These are phyloP conservation scores for Cymbopogon citratus DNA, from an alignment of 176 grass and related monocot genomes.

Conservation along the genomic window DNA sequence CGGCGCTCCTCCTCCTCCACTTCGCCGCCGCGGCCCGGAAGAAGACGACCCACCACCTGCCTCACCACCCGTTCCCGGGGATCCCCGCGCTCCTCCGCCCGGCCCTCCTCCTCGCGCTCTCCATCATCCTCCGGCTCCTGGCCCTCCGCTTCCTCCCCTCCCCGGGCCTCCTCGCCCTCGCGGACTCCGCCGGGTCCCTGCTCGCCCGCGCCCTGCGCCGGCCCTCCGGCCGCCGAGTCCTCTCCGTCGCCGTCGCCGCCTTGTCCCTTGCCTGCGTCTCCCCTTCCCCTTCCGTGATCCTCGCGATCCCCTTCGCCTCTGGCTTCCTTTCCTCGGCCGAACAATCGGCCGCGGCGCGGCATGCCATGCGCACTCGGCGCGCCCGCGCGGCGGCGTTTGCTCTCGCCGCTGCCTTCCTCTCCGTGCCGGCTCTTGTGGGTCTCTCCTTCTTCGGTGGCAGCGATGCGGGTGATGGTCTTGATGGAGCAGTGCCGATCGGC, in stretches of 20 bases:
- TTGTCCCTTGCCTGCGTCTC: slow-evolving; percentile 38
- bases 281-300: slow-evolving; percentile 29
- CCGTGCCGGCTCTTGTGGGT: slow-evolving; percentile 45
- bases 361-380: slow-evolving; percentile 41
- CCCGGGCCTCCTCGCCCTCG: slow-evolving; percentile 59
- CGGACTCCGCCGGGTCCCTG: slow-evolving; percentile 63
- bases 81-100: slow-evolving; percentile 34
- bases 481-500: slow-evolving; percentile 10
- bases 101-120: slow-evolving; percentile 41
- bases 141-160: slow-evolving; percentile 55
- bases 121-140: slow-evolving; percentile 54
- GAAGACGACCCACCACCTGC: background rate
- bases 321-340: slow-evolving; percentile 65
- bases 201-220: slow-evolving; percentile 56
- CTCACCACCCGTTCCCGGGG: slow-evolving; percentile 35
- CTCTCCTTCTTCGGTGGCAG: slow-evolving; percentile 30
- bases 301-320: slow-evolving; percentile 48
- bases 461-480: background rate
- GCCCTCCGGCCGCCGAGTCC: slow-evolving; percentile 32
- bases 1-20: slow-evolving; percentile 37
- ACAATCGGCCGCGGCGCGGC: slow-evolving; percentile 32
- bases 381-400: slow-evolving; percentile 52
- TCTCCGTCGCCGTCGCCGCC: slow-evolving; percentile 44
- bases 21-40: background rate
- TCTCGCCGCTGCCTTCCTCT: slow-evolving; percentile 53